Conservation (phyloP, 257 asterid genomes). For the Solanum raphanifolium region DNA sequence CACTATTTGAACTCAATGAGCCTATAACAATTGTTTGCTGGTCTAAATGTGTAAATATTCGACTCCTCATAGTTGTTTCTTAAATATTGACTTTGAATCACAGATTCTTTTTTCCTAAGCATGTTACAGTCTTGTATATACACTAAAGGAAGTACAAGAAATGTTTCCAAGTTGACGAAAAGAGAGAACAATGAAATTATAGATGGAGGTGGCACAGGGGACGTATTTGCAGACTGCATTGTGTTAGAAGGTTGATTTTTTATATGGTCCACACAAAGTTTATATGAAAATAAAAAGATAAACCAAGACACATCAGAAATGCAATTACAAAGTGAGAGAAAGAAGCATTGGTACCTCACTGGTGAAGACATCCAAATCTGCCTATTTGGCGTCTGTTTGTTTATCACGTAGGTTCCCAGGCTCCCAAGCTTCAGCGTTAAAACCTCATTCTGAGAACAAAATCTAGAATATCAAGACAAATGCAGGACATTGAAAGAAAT, state of each 20-base stretch:
- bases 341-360: conserved; percentile 42
- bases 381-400: conserved; percentile 90
- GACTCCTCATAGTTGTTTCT: background rate
- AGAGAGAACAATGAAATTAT: background rate
- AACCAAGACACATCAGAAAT: background rate
- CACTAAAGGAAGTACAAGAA: background rate
- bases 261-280: background rate
- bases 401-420: conserved; percentile 83
- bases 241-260: background rate
- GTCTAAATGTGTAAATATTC: background rate
- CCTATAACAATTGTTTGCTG: background rate
- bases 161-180: background rate
- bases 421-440: conserved; percentile 79
- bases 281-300: background rate
- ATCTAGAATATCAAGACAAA: conserved; percentile 5
- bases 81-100: background rate
- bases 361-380: conserved; percentile 99
- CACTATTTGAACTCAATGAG: background rate
- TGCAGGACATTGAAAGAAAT: background rate
- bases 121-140: background rate
- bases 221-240: background rate
- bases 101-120: background rate
- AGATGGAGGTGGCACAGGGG: background rate
- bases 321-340: background rate
- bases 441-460: conserved; percentile 63